Base-by-base conservation (phyloP, 305 asterid genomes). In the Withania somnifera region DNA sequence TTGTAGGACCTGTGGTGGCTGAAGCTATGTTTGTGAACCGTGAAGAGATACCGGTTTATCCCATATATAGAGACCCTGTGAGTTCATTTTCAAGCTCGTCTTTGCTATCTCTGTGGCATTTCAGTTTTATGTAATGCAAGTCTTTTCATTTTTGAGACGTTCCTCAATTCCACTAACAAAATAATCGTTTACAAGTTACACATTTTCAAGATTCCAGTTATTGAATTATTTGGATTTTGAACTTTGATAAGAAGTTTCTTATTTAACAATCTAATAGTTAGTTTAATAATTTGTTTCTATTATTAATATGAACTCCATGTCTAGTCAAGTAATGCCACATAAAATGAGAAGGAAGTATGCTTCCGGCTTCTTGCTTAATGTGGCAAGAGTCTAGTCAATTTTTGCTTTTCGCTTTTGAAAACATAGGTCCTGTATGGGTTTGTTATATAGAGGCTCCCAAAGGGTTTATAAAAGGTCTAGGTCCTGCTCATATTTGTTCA, bases 21-120 rank as follows among this genome's bases (percentile, higher is more conserved):
- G 99, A 96, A 85, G 99, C 98, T 28, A 92, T 90, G 98, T 94
- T 96, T 82, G 93, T 94, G 82, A 96, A 96, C 84, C 95, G 98
- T 17, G 99, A 96, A 84, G 99, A 96, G 87, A 81, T 93, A 85
- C 97, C 98, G 0, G 90, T 96, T 7, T 88, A 92, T 90, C 98
- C 98, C 22, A 87, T 96, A 60, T 94, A 96, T 64, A 91, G 98
- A 86, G 99, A 94, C 84, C 99, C 98, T 54, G 99, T 94, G 84
- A 93, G 97, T 86, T 79, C 61, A 79, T 56, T 51, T 84, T 64
- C 42, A 61, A 78, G 47, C 58, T 60, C 28, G 5, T 60, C 20
- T 76, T 50, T 78, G 28, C 28, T 45, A 71, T 13, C 19, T 68
- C 11, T 6, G 69, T 51, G 64, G 2, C 80, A 8, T 5, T 36